These are phyloP conservation scores for Rhododendron simsii DNA, from an alignment of 148 eudicot species.

Conservation along the genomic window DNA sequence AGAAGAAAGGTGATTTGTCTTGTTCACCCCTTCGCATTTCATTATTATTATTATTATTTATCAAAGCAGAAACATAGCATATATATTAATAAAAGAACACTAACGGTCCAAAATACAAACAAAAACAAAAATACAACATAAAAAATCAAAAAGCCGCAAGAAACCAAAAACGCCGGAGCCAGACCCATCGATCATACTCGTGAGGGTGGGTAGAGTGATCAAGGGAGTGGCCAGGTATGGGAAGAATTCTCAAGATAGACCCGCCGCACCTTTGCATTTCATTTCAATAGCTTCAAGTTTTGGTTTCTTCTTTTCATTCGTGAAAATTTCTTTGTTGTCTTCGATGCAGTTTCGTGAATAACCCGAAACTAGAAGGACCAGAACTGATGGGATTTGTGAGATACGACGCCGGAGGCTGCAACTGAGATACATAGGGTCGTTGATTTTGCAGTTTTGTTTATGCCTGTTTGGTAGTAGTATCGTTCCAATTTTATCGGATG, in stretches of 20 bases:
- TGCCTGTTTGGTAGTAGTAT: not conserved
- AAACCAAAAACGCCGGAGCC: no score
- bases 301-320: not conserved
- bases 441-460: not conserved
- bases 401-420: slow-evolving; percentile 51
- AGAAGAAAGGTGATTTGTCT: slow-evolving; percentile 49
- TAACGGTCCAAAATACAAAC: no score
- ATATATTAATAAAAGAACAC: no score
- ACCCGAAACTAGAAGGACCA: slow-evolving; percentile 74
- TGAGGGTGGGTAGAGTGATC: no score
- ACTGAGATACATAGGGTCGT: slow-evolving; percentile 18
- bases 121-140: no score
- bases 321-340: not conserved
- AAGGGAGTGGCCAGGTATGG: no score
- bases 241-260: no score
- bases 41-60: no score
- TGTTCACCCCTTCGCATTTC: not conserved
- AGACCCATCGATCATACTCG: no score
- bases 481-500: not conserved
- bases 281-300: not conserved
- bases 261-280: no score
- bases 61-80: no score
- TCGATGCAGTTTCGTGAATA: slow-evolving; percentile 55
- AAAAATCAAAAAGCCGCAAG: no score
- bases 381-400: slow-evolving; percentile 68